Evolutionary conservation across 306 rosid genomes (phyloP).

Genomic region (Oxytropis ochrocephala): DNA sequence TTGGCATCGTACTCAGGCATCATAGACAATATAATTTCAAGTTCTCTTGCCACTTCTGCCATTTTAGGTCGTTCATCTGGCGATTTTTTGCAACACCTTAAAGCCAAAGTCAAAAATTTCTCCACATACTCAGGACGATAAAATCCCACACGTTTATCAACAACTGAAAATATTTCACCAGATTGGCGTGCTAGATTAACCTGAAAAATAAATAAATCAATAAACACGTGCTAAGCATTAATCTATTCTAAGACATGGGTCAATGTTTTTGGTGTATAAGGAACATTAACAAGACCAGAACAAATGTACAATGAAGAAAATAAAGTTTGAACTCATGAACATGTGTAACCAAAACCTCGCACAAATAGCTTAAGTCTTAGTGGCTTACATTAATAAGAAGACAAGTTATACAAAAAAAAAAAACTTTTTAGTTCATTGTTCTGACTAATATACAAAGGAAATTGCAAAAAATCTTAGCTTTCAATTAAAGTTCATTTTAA

Average conservation of each 20-base stretch:
- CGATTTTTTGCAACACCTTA: slow-evolving; percentile 67
- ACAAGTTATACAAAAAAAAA: too few species aligned
- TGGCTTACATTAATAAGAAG: not conserved
- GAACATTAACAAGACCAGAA: not conserved
- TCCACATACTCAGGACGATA: slow-evolving; percentile 52
- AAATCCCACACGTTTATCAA: slow-evolving; percentile 66
- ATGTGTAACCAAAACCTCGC: not conserved
- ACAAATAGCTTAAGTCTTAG: not conserved
- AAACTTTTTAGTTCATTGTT: not conserved
- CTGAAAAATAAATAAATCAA: slow-evolving; percentile 18
- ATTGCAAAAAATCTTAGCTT: not conserved
- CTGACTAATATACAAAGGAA: not conserved
- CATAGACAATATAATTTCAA: slow-evolving; percentile 57
- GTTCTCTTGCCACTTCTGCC: slow-evolving; percentile 74
- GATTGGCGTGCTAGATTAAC: slow-evolving; percentile 50
- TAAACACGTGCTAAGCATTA: not conserved
- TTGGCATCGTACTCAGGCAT: slow-evolving; percentile 42
- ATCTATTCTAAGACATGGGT: not conserved
- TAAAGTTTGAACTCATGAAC: not conserved
- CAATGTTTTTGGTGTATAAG: not conserved
- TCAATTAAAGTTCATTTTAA: not conserved
- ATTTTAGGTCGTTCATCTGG: slow-evolving; percentile 80
- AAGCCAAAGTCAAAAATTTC: slow-evolving; percentile 50
- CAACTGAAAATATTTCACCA: slow-evolving; percentile 45
- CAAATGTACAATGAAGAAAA: not conserved